phyloP scores from a whole-genome alignment of 1,284 basidiomycete species.

The Heterobasidion irregulare region DNA sequence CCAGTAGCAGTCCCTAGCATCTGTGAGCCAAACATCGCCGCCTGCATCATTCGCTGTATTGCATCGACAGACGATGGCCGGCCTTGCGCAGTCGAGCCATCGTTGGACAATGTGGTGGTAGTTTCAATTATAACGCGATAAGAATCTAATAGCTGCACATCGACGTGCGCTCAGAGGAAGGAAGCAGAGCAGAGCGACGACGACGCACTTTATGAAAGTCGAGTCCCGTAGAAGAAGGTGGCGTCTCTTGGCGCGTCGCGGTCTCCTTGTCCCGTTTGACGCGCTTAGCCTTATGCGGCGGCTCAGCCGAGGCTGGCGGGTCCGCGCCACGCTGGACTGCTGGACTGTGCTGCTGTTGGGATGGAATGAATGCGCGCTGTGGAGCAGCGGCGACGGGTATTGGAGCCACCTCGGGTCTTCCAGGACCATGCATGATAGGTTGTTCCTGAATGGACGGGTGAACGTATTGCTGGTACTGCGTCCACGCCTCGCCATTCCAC shows the following conservation, averaged over 20 bases:
- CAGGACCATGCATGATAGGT: conserved; percentile 16
- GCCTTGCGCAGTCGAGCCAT: conserved; percentile 18
- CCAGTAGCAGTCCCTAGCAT: conserved; percentile 24
- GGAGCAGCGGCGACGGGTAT: neutral
- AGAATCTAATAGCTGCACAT: conserved; percentile 33
- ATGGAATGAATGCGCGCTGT: conserved; percentile 7
- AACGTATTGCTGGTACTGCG: conserved; percentile 18
- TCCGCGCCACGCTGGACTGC: conserved; percentile 6
- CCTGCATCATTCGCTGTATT: conserved; percentile 37
- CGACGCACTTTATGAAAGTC: conserved; percentile 46
- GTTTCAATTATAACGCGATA: conserved; percentile 36
- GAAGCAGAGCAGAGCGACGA: conserved; percentile 2
- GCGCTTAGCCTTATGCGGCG: conserved; percentile 13
- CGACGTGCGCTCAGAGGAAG: conserved; percentile 10
- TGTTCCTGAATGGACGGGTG: conserved; percentile 17
- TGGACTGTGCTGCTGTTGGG: conserved; percentile 5
- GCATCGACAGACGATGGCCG: conserved; percentile 25
- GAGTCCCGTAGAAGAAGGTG: conserved; percentile 19
- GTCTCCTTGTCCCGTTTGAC: conserved; percentile 12
- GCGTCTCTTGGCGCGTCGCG: conserved; percentile 8
- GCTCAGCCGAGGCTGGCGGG: conserved; percentile 6
- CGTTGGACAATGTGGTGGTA: conserved; percentile 21
- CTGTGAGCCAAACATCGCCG: conserved; percentile 44
- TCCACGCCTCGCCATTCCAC: conserved; percentile 23
- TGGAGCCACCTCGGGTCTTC: conserved; percentile 1